Percentiles rank a stretch among this genome's conserved stretches.
phyloP scores from a whole-genome alignment of 2,329 filamentous ascomycete genomes.

The Aureobasidium namibiae region DNA sequence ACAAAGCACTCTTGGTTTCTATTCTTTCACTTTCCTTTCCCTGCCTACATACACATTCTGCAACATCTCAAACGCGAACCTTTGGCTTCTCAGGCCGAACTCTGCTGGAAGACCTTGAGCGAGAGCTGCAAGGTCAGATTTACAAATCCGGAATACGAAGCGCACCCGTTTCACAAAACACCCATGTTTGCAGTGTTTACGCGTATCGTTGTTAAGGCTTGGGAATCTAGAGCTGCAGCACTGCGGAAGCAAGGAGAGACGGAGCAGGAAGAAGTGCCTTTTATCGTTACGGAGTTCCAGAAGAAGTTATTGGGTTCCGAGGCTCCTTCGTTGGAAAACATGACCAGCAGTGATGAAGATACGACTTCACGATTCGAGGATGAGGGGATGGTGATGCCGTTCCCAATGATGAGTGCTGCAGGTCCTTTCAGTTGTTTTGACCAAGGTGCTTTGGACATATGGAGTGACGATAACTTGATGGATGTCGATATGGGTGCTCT shows the following conservation, averaged over 20 bases:
- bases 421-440: not conserved
- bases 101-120: conserved; percentile 39
- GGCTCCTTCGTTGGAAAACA: not conserved
- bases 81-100: conserved; percentile 23
- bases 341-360: not conserved
- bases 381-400: not conserved
- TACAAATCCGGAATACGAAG: conserved; percentile 2
- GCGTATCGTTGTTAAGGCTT: conserved; percentile 53
- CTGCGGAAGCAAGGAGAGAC: not conserved
- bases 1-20: conserved; percentile 37
- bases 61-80: conserved; percentile 36
- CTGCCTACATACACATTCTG: conserved; percentile 39
- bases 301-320: not conserved
- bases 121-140: conserved; percentile 37
- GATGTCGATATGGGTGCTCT: conserved; percentile 3
- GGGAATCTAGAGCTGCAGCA: conserved; percentile 40
- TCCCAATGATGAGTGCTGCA: not conserved
- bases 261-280: not conserved
- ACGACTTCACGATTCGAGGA: not conserved
- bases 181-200: conserved; percentile 37
- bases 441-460: not conserved
- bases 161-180: conserved; percentile 19
- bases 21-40: conserved; percentile 40
- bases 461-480: not conserved
- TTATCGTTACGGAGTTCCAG: not conserved